These are phyloP conservation scores for Penicillium egyptiacum DNA, from an alignment of 495 filamentous ascomycete genomes.

Conservation along the genomic window DNA sequence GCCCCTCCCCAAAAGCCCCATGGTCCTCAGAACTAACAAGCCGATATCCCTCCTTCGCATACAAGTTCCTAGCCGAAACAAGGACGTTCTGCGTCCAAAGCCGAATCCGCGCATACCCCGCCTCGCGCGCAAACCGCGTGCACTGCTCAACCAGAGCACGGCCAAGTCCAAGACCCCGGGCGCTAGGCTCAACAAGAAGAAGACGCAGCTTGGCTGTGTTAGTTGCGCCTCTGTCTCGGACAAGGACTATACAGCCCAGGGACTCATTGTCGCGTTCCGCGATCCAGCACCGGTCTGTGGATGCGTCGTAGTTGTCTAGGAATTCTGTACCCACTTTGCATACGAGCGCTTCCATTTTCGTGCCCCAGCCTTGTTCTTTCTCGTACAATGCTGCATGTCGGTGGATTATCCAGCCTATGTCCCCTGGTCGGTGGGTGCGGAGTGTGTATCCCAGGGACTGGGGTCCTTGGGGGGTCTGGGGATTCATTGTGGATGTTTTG, in stretches of 20 bases:
- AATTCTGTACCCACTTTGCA: not conserved
- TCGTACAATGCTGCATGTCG: not conserved
- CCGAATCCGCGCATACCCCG: conserved; percentile 26
- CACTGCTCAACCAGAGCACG: conserved; percentile 25
- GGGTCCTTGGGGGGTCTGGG: not conserved
- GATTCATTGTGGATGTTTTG: not conserved
- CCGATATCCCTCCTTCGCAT: conserved; percentile 30
- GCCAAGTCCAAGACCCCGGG: conserved; percentile 21
- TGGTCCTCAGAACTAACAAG: conserved; percentile 22
- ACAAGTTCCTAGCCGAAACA: conserved; percentile 24
- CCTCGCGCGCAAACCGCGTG: conserved; percentile 28
- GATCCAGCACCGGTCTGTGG: conserved; percentile 1
- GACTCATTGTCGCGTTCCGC: not conserved
- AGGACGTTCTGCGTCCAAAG: conserved; percentile 34
- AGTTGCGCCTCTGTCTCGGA: not conserved
- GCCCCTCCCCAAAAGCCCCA: not conserved
- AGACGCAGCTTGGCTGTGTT: not conserved
- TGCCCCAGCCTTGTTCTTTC: not conserved
- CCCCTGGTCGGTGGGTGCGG: conserved; percentile 3
- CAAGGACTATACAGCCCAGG: conserved; percentile 5
- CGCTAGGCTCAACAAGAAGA: not conserved
- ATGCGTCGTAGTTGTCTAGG: conserved; percentile 1
- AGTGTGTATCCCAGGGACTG: not conserved
- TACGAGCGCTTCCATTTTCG: not conserved
- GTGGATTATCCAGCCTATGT: conserved; percentile 2